A percentile compares a stretch with the other conserved stretches of the same genome.
These are phyloP conservation scores for Apiospora malaysiana DNA, from an alignment of 2,329 filamentous ascomycete genomes.

Conservation along the genomic window DNA sequence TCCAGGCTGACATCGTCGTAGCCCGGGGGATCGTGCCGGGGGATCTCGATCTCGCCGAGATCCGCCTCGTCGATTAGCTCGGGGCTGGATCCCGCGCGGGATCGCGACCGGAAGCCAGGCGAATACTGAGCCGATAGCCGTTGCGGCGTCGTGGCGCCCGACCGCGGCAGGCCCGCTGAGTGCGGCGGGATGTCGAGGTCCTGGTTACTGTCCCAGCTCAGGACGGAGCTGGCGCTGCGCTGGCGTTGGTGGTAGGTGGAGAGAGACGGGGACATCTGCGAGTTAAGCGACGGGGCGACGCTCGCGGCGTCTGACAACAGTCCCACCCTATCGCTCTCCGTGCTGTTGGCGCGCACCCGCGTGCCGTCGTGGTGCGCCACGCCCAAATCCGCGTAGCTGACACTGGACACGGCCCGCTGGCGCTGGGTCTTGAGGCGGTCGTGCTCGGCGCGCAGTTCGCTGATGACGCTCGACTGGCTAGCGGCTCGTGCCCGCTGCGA, in stretches of 20 bases:
- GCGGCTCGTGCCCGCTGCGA: constrained; percentile 60
- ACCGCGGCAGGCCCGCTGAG: constrained; percentile 48
- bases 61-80: constrained; percentile 58
- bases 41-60: constrained; percentile 53
- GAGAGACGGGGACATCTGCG: constrained; percentile 27
- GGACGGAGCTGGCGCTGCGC: constrained; percentile 58
- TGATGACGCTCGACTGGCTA: constrained; percentile 58
- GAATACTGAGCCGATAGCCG: constrained; percentile 40
- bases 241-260: constrained; percentile 47
- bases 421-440: constrained; percentile 63
- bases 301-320: constrained; percentile 75
- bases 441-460: constrained; percentile 63
- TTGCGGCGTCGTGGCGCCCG: constrained; percentile 49
- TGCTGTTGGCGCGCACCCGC: constrained; percentile 72
- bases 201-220: constrained; percentile 58
- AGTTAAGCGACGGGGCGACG: constrained; percentile 48
- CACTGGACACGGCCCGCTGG: constrained; percentile 73
- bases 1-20: constrained; percentile 58
- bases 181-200: constrained; percentile 39
- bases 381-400: constrained; percentile 78
- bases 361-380: constrained; percentile 80
- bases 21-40: constrained; percentile 52
- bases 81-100: constrained; percentile 53
- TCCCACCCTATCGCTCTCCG: constrained; percentile 73
- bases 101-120: constrained; percentile 28